phyloP scores from a whole-genome alignment of 257 asterid species.

The Vinca minor region DNA sequence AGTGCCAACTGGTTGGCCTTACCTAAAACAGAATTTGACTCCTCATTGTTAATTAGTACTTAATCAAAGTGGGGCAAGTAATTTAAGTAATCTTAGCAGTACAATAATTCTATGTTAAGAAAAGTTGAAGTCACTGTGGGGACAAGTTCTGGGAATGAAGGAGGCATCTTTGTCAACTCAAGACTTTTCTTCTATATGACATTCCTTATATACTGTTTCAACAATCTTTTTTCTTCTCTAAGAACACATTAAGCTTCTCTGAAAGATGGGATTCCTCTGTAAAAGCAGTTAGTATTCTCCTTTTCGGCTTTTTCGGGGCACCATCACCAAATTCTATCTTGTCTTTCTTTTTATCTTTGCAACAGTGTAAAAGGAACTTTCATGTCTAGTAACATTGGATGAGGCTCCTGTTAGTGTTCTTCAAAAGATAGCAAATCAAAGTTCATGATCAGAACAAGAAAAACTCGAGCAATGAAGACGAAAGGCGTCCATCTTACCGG shows the following conservation, averaged over 20 bases:
- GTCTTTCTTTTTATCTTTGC: conserved; percentile 3
- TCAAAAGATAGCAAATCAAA: not conserved
- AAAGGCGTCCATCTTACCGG: conserved; percentile 4
- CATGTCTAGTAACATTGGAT: not conserved
- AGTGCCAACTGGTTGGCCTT: conserved; percentile 12
- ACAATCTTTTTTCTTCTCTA: not conserved
- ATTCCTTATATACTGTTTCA: conserved; percentile 1
- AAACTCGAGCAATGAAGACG: not conserved
- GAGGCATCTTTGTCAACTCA: conserved; percentile 17
- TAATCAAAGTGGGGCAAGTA: not conserved
- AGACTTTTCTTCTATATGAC: conserved; percentile 17
- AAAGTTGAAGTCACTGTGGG: conserved; percentile 24
- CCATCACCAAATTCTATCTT: conserved; percentile 6
- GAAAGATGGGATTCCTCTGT: conserved; percentile 22
- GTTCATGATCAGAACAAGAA: conserved; percentile 14
- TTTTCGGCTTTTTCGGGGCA: conserved; percentile 13
- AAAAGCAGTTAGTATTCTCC: conserved; percentile 20
- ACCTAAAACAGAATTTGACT: conserved; percentile 22
- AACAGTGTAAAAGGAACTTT: conserved; percentile 6
- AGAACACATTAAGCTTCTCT: conserved; percentile 1
- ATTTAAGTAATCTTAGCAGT: conserved; percentile 14
- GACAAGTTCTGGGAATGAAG: conserved; percentile 10
- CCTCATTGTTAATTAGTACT: conserved; percentile 18
- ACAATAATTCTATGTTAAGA: conserved; percentile 14
- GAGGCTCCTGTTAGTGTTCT: not conserved